Base-by-base conservation (phyloP, 768 basidiomycete species). In the Exidia glandulosa region DNA sequence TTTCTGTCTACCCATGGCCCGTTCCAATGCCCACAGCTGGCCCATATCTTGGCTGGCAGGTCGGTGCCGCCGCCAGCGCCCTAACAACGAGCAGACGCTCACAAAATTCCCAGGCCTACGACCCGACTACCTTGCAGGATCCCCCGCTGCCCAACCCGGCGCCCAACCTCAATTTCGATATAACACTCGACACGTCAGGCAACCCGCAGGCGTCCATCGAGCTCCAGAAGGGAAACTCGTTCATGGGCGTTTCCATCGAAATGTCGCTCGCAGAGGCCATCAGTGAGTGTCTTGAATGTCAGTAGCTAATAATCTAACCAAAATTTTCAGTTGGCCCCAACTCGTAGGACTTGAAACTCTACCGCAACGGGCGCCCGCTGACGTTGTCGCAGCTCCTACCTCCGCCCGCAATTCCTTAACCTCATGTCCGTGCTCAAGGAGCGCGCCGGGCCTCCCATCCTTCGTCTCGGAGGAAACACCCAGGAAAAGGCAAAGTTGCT, bases 381-480 rank as follows among this genome's bases (percentile, higher is more conserved):
- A 16, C 25, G 55, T 27, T 12, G 5, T 19, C 29, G 36, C 32
- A 61, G 60, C 29, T 61, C 62, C 27, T 66, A 67, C 34, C 79
- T 86, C 78, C 85, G 37, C 78, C 84, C 73, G 9, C 74, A 80
- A 0, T 89, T 90, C 73, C 78, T 90, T n/a, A 91, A 92, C 68
- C 75, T 90, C 33, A 81, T 93, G 77, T 76, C 81, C 3, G 86
- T 87, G 63, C 74, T 93, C 23, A 76, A 75, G 55, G 75, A 81
- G 63, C 78, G 90, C 30, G 79, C 81, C 2, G 88, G 88, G 2
- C 66, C 71, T 1, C 81, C 88, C 9, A 71, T 78, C 14, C 71
- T 90, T 19, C 81, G 89, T 57, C 75, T 91, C 1, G 89, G 90
- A 29, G 89, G 89, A 48, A 91, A 91, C 70, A 84, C 86, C 0